Evolutionary conservation across 225 moss, liverwort and hornwort genomes (phyloP).

Genomic region (Ulota crispa): DNA sequence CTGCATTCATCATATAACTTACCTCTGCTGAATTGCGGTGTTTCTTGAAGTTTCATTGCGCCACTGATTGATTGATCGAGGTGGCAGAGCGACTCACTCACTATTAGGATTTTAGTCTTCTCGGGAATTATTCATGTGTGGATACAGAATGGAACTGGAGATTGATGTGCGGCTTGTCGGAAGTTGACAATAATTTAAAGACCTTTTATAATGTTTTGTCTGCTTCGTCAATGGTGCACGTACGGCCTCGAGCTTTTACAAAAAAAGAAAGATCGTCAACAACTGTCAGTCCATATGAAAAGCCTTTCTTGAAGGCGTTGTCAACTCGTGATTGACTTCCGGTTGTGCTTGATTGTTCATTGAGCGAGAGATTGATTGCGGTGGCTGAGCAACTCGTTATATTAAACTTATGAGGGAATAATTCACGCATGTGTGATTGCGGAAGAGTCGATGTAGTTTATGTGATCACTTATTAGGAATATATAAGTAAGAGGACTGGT

Average conservation of each 20-base stretch:
- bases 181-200: not conserved
- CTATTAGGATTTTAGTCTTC: too few relatives aligned
- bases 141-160: not conserved
- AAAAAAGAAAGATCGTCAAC: not conserved
- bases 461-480: not conserved
- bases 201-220: not conserved
- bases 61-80: not conserved
- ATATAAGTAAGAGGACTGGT: not conserved
- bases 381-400: not conserved
- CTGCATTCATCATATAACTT: not conserved
- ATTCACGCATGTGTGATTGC: not conserved
- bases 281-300: not conserved
- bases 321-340: not conserved
- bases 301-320: not conserved
- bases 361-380: not conserved
- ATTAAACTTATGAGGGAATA: not conserved
- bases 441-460: not conserved
- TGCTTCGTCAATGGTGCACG: too few relatives aligned
- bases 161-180: too few relatives aligned
- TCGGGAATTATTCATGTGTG: not conserved
- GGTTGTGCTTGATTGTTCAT: not conserved
- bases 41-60: not conserved
- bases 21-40: not conserved
- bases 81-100: not conserved
- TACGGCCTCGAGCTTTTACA: not conserved